Percentiles rank a stretch among this genome's conserved stretches.
Conservation (phyloP, 2,329 filamentous ascomycete genomes). For the Penicillium nordicum region DNA sequence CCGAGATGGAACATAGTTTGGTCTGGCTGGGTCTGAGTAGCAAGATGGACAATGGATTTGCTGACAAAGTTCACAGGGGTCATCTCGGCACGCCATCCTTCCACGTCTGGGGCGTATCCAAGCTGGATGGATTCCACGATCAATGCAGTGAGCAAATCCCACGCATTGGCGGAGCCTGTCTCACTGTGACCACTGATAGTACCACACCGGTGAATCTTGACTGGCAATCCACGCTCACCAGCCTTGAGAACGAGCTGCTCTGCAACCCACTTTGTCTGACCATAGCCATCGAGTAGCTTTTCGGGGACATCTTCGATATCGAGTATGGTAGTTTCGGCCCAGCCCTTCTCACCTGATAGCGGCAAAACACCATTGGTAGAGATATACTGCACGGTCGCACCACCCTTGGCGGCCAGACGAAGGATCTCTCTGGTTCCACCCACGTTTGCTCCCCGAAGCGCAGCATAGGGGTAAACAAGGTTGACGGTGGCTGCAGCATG, state of each 20-base stretch:
- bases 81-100: constrained; percentile 78
- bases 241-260: constrained; percentile 72
- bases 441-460: constrained; percentile 69
- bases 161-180: constrained; percentile 72
- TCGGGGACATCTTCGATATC: constrained; percentile 65
- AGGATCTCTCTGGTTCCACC: constrained; percentile 74
- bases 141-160: constrained; percentile 71
- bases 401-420: constrained; percentile 63
- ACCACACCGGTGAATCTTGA: constrained; percentile 68
- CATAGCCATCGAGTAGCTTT: constrained; percentile 69
- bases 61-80: constrained; percentile 79
- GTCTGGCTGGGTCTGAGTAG: constrained; percentile 59
- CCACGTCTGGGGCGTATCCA: constrained; percentile 65
- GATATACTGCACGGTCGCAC: constrained; percentile 72
- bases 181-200: constrained; percentile 76
- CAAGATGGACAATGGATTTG: constrained; percentile 67
- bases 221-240: constrained; percentile 63
- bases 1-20: constrained; percentile 71
- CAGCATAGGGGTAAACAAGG: constrained; percentile 76
- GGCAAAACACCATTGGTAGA: constrained; percentile 79
- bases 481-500: constrained; percentile 78
- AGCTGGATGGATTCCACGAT: constrained; percentile 74
- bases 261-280: constrained; percentile 78
- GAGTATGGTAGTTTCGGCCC: constrained; percentile 67
- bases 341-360: constrained; percentile 61